These are phyloP conservation scores for Phylloporus rhodoxanthus DNA, from an alignment of 768 basidiomycete species.

Conservation along the genomic window DNA sequence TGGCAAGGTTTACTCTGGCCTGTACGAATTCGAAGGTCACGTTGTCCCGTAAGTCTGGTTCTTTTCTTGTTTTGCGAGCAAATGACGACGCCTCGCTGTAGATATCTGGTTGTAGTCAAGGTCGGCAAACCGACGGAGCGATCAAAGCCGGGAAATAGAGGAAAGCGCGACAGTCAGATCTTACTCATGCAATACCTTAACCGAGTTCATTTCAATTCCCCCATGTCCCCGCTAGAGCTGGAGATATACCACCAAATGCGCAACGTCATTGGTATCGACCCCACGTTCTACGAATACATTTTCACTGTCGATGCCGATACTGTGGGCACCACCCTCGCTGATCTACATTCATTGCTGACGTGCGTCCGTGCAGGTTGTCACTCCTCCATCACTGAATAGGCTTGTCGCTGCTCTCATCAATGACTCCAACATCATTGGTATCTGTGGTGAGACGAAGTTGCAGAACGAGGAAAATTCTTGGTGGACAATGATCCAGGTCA, in stretches of 20 bases:
- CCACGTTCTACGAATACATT: conserved; percentile 71
- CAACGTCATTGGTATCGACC: conserved; percentile 67
- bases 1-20: conserved; percentile 63
- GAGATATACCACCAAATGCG: conserved; percentile 74
- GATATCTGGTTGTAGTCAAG: conserved; percentile 59
- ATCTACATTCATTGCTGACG: conserved; percentile 10
- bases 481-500: conserved; percentile 74
- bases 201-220: conserved; percentile 60
- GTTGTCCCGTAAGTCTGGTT: conserved; percentile 50
- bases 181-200: conserved; percentile 63
- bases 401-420: conserved; percentile 57
- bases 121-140: conserved; percentile 65
- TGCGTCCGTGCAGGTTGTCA: conserved; percentile 41
- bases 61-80: background rate
- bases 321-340: conserved; percentile 27
- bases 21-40: conserved; percentile 68
- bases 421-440: conserved; percentile 58
- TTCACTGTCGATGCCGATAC: conserved; percentile 71
- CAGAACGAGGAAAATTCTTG: conserved; percentile 65
- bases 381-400: conserved; percentile 61
- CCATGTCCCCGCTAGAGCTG: conserved; percentile 61
- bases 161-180: conserved; percentile 66
- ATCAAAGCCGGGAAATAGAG: conserved; percentile 59
- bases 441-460: conserved; percentile 65
- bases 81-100: conserved; percentile 15